phyloP scores from a whole-genome alignment of 345 rosid genomes.

The Hypericum androsaemum region DNA sequence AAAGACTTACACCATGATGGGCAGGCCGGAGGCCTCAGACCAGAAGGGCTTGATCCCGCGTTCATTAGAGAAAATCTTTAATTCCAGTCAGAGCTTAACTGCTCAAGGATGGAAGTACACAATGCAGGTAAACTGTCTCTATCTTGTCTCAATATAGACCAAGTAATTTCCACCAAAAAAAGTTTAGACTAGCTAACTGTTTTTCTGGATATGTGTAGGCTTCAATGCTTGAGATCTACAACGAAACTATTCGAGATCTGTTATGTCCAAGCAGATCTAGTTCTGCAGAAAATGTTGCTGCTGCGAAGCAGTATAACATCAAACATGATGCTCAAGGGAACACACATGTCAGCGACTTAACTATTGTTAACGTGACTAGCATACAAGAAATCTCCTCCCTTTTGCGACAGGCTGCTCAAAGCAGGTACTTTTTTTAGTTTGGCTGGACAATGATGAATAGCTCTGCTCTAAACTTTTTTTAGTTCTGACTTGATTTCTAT shows the following conservation, averaged over 20 bases:
- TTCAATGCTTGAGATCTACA: constrained; percentile 96
- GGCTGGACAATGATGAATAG: no score
- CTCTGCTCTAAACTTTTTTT: no score
- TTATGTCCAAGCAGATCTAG: constrained; percentile 37
- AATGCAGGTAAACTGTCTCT: constrained; percentile 54
- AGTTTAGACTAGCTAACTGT: no score
- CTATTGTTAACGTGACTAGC: constrained; percentile 73
- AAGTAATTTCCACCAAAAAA: no score
- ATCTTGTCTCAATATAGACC: no score
- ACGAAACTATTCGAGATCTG: constrained; percentile 79
- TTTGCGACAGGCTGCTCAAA: constrained; percentile 72
- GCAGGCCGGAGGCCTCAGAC: constrained; percentile 58
- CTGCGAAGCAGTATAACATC: constrained; percentile 70
- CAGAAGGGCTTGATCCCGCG: constrained; percentile 89
- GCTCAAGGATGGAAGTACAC: constrained; percentile 92
- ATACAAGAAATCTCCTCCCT: constrained; percentile 64
- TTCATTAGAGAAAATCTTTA: constrained; percentile 80
- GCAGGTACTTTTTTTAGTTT: constrained; percentile 42
- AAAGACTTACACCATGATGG: constrained; percentile 98
- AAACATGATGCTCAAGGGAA: constrained; percentile 80
- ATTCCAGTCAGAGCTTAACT: constrained; percentile 54
- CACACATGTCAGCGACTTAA: constrained; percentile 70
- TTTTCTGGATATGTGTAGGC: constrained; percentile 30
- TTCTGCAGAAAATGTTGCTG: constrained; percentile 36
- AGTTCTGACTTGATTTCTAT: no score